Percentiles rank a stretch among this genome's conserved stretches.
phyloP scores from a whole-genome alignment of 2,329 filamentous ascomycete genomes.

The Monosporascus sp. region DNA sequence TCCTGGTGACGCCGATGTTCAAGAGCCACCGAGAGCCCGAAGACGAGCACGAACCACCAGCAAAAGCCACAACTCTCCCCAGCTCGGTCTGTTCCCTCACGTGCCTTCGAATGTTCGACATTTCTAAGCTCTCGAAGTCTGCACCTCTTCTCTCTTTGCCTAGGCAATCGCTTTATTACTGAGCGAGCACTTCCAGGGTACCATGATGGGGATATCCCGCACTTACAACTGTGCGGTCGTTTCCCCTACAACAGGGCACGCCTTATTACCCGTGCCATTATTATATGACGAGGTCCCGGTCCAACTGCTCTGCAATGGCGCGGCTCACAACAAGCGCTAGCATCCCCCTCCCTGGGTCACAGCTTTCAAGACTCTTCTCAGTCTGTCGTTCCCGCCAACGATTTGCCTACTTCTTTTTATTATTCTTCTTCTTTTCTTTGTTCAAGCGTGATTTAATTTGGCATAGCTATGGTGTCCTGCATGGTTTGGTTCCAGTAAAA shows the following conservation, averaged over 20 bases:
- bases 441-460: too few relatives aligned
- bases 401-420: neutral
- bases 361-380: constrained; percentile 1
- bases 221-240: too few relatives aligned
- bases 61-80: constrained; percentile 22
- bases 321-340: neutral
- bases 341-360: neutral
- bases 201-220: too few relatives aligned
- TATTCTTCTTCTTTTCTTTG: neutral
- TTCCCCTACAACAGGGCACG: too few relatives aligned
- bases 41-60: constrained; percentile 28
- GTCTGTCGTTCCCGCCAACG: constrained; percentile 12
- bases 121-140: neutral
- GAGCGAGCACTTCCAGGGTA: neutral
- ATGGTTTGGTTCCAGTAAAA: neutral
- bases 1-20: constrained; percentile 9
- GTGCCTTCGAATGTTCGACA: constrained; percentile 3
- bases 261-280: too few relatives aligned
- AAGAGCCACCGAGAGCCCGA: constrained; percentile 19
- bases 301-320: neutral
- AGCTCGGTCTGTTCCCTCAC: constrained; percentile 26
- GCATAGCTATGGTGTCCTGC: neutral
- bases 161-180: constrained; percentile 5
- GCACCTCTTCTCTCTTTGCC: neutral
- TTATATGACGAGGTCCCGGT: too few relatives aligned